Base-by-base conservation (phyloP, 2,329 filamentous ascomycete species). In the Colletotrichum zoysiae region DNA sequence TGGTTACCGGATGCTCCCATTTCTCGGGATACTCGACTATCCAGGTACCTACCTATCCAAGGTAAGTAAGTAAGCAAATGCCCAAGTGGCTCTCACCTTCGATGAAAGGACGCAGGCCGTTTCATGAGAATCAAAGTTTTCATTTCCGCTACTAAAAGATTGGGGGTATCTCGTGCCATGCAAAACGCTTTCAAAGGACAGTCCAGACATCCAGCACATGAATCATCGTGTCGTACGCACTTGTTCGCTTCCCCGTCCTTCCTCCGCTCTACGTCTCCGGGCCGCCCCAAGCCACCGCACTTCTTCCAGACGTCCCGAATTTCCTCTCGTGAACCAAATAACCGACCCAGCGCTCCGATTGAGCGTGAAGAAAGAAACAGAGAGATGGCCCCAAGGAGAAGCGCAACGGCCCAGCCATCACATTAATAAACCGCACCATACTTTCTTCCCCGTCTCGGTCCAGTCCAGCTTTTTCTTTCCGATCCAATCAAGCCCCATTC, bases 91-190 rank as follows among this genome's bases (percentile, higher is more conserved):
- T 3, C 8, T n/a, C 20, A n/a, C 30, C 6, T n/a, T 35, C 11
- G 20, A 56, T 14, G 9, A 33, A 2, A 9, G 26, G 33, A 38
- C 9, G 8, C 7, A 6, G 1, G 1, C 5, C 5, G 11, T 23
- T 26, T 42, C 3, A 23, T 44, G 4, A 35, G 30, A 48, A 57
- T 23, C 53, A 26, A 57, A 46, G 61, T n/a, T 11, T 60, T 59
- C 53, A 53, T 56, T 71, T 60, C 61, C 60, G 65, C 60, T 72
- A 65, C 61, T 33, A 67, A 71, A 73, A 59, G 68, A 61, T 67
- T 62, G 57, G 67, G 70, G 70, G 61, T 73, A 73, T 73, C 70
- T 73, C 61, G 48, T 73, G 67, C 57, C 61, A 71, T 71, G 61
- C 67, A 71, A 46, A 70, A 67, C 61, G 67, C 67, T 67, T 35